Conservation (phyloP, 352 stramenopile species). For the Globisporangium cylindrosporum region DNA sequence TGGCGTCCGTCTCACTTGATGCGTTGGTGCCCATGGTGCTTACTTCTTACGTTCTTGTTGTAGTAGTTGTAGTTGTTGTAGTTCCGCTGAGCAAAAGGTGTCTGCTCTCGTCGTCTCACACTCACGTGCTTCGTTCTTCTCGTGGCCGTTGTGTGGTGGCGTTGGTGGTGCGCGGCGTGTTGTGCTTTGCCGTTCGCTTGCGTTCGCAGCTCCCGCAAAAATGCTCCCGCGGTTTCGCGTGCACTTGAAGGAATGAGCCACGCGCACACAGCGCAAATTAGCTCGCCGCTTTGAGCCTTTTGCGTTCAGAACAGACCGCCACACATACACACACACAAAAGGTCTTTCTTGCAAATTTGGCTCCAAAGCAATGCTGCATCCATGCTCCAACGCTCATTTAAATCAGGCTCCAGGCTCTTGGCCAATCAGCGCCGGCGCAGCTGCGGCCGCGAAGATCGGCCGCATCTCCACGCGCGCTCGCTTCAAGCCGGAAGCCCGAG, state of each 20-base stretch:
- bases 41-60: not conserved
- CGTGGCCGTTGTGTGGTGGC: not conserved
- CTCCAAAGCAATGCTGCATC: too few relatives aligned
- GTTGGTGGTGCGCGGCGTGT: constrained; percentile 1
- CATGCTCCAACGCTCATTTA: not conserved
- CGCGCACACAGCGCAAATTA: not conserved
- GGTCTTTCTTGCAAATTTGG: not conserved
- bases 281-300: not conserved
- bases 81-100: not conserved
- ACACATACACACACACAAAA: too few relatives aligned
- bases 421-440: not conserved
- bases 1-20: constrained; percentile 14
- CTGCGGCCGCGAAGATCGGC: not conserved
- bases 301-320: not conserved
- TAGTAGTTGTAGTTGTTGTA: not conserved
- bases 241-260: constrained; percentile 15
- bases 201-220: constrained; percentile 6
- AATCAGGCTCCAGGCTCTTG: not conserved
- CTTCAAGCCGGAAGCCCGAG: not conserved
- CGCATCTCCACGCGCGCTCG: not conserved
- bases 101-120: not conserved
- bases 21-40: constrained; percentile 15
- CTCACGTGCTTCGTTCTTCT: not conserved
- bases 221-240: constrained; percentile 7
- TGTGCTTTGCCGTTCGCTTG: too few relatives aligned